phyloP scores from a whole-genome alignment of 768 basidiomycete genomes.

The Termitomyces heimii region DNA sequence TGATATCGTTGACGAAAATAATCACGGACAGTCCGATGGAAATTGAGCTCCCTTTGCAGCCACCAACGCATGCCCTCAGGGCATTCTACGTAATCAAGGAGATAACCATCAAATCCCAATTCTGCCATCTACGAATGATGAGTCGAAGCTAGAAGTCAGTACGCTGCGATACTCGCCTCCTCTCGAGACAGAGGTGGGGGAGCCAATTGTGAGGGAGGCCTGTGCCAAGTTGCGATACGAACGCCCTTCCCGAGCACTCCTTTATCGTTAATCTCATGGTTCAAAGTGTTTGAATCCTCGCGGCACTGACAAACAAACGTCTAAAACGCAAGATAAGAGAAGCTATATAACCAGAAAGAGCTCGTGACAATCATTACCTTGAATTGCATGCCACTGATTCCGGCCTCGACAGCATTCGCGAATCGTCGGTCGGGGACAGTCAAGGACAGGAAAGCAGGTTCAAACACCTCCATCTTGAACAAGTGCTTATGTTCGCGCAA shows the following conservation, averaged over 20 bases:
- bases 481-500: conserved; percentile 54
- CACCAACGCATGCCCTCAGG: conserved; percentile 72
- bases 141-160: not conserved
- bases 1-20: not conserved
- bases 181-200: conserved; percentile 54
- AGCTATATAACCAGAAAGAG: not conserved
- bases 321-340: conserved; percentile 31
- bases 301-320: conserved; percentile 81
- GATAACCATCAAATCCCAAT: conserved; percentile 77
- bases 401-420: conserved; percentile 68
- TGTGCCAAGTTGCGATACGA: conserved; percentile 65
- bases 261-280: conserved; percentile 60
- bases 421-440: conserved; percentile 59
- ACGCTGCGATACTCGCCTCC: conserved; percentile 36
- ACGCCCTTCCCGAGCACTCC: conserved; percentile 45
- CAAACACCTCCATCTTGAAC: conserved; percentile 81
- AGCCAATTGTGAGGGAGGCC: conserved; percentile 33
- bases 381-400: conserved; percentile 52
- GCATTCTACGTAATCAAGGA: conserved; percentile 73
- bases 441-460: conserved; percentile 75
- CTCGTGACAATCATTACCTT: conserved; percentile 39
- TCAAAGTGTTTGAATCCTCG: conserved; percentile 74
- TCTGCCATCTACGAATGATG: conserved; percentile 40
- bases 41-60: conserved; percentile 51
- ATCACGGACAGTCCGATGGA: conserved; percentile 68